Percentiles rank a stretch among this genome's conserved stretches.
These are phyloP conservation scores for Mucor racemosus DNA, from an alignment of 371 early-diverging fungal species.

Conservation along the genomic window DNA sequence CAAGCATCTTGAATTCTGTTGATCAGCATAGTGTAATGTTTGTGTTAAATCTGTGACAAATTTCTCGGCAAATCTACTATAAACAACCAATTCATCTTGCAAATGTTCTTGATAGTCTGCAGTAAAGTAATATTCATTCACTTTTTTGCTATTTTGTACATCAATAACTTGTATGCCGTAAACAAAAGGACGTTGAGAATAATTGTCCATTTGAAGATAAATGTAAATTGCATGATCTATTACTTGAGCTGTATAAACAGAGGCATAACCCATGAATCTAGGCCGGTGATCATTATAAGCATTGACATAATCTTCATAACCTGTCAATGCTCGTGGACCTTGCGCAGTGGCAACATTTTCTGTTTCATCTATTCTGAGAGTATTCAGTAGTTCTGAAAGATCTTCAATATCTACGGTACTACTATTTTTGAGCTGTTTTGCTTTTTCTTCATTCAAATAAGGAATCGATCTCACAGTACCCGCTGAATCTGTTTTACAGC, in stretches of 20 bases:
- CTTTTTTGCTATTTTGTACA: not conserved
- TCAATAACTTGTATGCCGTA: slow-evolving; percentile 21
- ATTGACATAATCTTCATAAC: slow-evolving; percentile 20
- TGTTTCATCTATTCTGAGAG: slow-evolving; percentile 12
- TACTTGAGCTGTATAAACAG: slow-evolving; percentile 22
- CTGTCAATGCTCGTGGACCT: not conserved
- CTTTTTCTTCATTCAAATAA: slow-evolving; percentile 38
- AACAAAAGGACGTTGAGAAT: slow-evolving; percentile 26
- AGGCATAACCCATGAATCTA: slow-evolving; percentile 39
- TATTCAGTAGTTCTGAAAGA: slow-evolving; percentile 24
- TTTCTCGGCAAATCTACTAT: slow-evolving; percentile 10
- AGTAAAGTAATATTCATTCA: not conserved
- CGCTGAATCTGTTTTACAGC: slow-evolving; percentile 44
- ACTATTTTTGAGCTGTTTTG: slow-evolving; percentile 24
- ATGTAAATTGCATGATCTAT: slow-evolving; percentile 37
- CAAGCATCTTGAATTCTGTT: slow-evolving; percentile 22
- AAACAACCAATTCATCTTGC: slow-evolving; percentile 1
- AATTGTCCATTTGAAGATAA: slow-evolving; percentile 33
- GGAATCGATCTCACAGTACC: slow-evolving; percentile 39
- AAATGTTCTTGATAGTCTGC: slow-evolving; percentile 2
- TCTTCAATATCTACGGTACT: slow-evolving; percentile 51
- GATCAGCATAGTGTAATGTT: slow-evolving; percentile 13
- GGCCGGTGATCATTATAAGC: slow-evolving; percentile 33
- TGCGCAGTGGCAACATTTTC: too few species aligned
- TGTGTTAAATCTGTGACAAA: slow-evolving; percentile 23